phyloP scores from a whole-genome alignment of 129 eudicot species.

The Flaveria sonorensis region DNA sequence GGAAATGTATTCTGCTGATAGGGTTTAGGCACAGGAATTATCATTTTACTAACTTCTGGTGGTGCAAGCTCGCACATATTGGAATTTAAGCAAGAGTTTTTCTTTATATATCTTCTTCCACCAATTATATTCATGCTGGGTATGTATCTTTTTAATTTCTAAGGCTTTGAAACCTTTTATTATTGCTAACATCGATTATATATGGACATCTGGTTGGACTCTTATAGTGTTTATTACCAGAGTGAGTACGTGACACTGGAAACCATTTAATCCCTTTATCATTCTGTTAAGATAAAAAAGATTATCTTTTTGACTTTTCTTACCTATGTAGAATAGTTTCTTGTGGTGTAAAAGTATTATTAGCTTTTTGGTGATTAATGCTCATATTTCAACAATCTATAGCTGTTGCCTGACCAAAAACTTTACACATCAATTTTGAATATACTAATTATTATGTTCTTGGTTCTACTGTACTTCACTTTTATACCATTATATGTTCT shows the following conservation, averaged over 20 bases:
- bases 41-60: slow-evolving; percentile 62
- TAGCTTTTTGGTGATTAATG: neutral
- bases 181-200: neutral
- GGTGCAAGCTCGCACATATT: slow-evolving; percentile 75
- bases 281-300: slow-evolving; percentile 8
- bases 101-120: slow-evolving; percentile 93
- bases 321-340: neutral
- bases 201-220: slow-evolving; percentile 4
- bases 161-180: slow-evolving; percentile 1
- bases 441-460: slow-evolving; percentile 2
- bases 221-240: slow-evolving; percentile 1
- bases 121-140: slow-evolving; percentile 98
- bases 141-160: slow-evolving; percentile 25
- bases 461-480: slow-evolving; percentile 1
- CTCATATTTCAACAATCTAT: neutral
- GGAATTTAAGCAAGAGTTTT: slow-evolving; percentile 88
- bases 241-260: slow-evolving; percentile 5
- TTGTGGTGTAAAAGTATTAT: neutral
- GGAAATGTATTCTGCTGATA: slow-evolving; percentile 30
- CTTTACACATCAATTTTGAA: neutral
- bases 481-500: neutral
- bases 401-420: neutral
- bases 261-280: neutral
- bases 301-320: neutral
- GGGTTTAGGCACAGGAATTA: slow-evolving; percentile 80